phyloP scores from a whole-genome alignment of 202 grass and related monocot species.

The Cymbopogon flexuosus region DNA sequence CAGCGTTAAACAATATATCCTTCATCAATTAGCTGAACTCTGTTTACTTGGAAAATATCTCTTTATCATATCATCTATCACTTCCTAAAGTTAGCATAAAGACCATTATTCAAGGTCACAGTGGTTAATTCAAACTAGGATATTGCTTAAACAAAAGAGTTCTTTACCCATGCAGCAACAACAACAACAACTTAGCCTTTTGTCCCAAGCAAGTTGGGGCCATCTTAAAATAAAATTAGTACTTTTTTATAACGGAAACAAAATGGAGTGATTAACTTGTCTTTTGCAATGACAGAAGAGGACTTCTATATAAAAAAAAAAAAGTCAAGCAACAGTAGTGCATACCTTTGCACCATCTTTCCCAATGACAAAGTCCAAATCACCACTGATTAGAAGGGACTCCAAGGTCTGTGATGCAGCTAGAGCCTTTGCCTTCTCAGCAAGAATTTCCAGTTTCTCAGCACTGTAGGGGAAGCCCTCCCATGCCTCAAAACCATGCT shows the following conservation, averaged over 20 bases:
- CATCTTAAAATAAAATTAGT: not conserved
- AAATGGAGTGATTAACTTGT: not conserved
- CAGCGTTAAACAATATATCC: not conserved
- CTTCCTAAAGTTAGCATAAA: not conserved
- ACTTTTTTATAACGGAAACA: not conserved
- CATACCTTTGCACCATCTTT: constrained; percentile 66
- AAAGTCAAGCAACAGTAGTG: not conserved
- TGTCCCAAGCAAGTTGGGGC: too few species aligned
- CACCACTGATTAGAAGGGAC: constrained; percentile 62
- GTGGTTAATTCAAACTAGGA: not conserved
- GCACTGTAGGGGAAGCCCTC: constrained; percentile 67
- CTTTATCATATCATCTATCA: not conserved
- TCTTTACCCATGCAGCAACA: not conserved
- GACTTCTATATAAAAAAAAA: not conserved
- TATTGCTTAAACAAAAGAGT: not conserved
- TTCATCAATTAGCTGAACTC: not conserved
- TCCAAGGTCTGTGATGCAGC: constrained; percentile 58
- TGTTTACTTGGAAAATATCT: not conserved
- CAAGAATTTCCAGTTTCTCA: constrained; percentile 62
- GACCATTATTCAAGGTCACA: not conserved
- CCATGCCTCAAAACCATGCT: constrained; percentile 61
- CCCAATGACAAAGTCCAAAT: constrained; percentile 63
- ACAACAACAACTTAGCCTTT: too few species aligned
- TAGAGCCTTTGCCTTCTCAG: constrained; percentile 66
- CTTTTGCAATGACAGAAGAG: not conserved